Percentiles rank a stretch among this genome's conserved stretches.
Evolutionary conservation across 305 asterid genomes (phyloP).

Genomic region (Euphrasia arctica): DNA sequence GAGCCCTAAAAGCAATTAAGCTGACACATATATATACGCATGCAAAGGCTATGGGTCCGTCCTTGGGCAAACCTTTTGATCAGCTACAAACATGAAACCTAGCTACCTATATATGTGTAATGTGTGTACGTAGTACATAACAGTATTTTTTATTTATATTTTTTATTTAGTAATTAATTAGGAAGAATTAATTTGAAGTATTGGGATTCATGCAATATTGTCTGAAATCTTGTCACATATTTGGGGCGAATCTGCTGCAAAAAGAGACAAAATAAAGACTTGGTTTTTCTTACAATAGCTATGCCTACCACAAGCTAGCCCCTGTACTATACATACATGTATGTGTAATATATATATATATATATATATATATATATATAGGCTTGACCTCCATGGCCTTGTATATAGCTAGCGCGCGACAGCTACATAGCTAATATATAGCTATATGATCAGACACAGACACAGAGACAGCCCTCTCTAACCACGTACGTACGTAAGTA

Average conservation of each 20-base stretch:
- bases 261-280: slow-evolving; percentile 29
- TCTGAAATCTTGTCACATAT: slow-evolving; percentile 38
- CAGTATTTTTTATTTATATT: too few relatives aligned
- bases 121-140: too few relatives aligned
- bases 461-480: slow-evolving; percentile 17
- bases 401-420: too few relatives aligned
- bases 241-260: slow-evolving; percentile 40
- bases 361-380: not conserved
- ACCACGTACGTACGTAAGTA: not conserved
- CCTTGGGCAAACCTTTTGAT: too few relatives aligned
- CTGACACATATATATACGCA: too few relatives aligned
- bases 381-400: not conserved
- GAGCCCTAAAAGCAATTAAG: too few relatives aligned
- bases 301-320: not conserved
- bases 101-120: too few relatives aligned
- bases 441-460: too few relatives aligned
- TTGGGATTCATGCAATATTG: slow-evolving; percentile 29
- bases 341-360: not conserved
- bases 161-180: too few relatives aligned
- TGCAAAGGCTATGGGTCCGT: too few relatives aligned
- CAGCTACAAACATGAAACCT: too few relatives aligned
- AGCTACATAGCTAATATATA: too few relatives aligned
- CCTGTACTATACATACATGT: slow-evolving; percentile 1
- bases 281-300: slow-evolving; percentile 23
- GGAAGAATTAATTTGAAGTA: slow-evolving; percentile 10